Evolutionary conservation across 1,284 basidiomycete genomes (phyloP).

Genomic region (Cutaneotrichosporon cyanovorans): DNA sequence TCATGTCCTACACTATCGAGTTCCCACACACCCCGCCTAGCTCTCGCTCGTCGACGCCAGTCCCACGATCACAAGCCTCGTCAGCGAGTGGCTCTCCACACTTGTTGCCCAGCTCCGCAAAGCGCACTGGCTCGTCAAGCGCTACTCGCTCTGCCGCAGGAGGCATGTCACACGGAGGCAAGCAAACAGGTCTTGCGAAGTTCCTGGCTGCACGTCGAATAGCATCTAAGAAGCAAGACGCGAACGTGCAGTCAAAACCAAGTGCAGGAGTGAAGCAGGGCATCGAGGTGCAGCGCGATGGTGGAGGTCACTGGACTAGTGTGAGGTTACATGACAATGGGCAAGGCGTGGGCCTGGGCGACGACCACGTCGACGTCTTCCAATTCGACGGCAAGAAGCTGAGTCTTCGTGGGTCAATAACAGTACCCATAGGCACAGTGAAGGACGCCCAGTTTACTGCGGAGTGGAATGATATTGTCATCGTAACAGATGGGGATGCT

Average conservation of each 20-base stretch:
- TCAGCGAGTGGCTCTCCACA: no score
- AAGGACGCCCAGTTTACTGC: conserved; percentile 15
- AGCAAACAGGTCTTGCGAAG: conserved; percentile 31
- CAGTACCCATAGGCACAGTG: background rate
- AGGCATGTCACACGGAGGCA: no score
- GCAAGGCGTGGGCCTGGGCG: conserved; percentile 26
- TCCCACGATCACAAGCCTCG: no score
- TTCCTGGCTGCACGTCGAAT: conserved; percentile 24
- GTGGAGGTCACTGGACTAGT: conserved; percentile 29
- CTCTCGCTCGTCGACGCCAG: background rate
- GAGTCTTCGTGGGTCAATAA: conserved; percentile 20
- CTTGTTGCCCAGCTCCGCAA: no score
- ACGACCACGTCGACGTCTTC: conserved; percentile 26
- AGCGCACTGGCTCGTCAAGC: background rate
- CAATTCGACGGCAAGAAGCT: conserved; percentile 25
- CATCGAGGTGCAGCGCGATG: conserved; percentile 32
- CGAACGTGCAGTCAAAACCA: background rate
- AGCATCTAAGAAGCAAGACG: background rate
- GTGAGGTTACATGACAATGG: conserved; percentile 23
- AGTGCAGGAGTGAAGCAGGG: conserved; percentile 29
- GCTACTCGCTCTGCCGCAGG: background rate
- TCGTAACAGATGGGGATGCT: conserved; percentile 13
- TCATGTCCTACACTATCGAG: conserved; percentile 35
- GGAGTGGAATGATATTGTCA: conserved; percentile 16
- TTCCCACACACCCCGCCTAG: conserved; percentile 11